Evolutionary conservation across 148 eudicot genomes (phyloP).

Genomic region (Rhododendron simsii): DNA sequence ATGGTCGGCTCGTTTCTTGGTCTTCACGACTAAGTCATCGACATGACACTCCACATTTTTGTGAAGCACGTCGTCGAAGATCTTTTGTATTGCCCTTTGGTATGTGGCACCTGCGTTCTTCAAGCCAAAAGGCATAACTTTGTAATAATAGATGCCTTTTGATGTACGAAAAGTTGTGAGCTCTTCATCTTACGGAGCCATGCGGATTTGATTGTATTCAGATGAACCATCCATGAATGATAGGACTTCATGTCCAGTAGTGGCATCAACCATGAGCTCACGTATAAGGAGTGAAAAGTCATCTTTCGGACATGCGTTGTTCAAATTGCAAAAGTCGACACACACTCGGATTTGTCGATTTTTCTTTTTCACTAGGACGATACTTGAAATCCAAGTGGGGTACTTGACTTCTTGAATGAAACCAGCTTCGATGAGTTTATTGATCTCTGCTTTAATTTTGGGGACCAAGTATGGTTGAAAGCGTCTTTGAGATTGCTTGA

Average conservation of each 20-base stretch:
- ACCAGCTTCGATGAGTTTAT: neutral
- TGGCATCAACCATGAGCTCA: neutral
- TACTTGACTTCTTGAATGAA: neutral
- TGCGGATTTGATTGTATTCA: neutral
- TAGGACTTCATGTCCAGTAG: too few species aligned
- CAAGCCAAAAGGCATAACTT: too few species aligned
- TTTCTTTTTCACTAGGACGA: neutral
- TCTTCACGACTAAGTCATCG: too few species aligned
- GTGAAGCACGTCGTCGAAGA: too few species aligned
- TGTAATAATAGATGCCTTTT: too few species aligned
- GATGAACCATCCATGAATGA: too few species aligned
- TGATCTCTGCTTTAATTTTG: neutral
- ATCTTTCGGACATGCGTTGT: neutral
- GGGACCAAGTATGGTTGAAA: neutral
- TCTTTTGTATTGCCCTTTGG: too few species aligned
- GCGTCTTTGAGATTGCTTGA: neutral
- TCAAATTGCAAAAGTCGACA: neutral
- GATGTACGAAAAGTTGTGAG: too few species aligned
- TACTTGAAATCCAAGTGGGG: neutral
- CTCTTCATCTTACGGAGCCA: too few species aligned
- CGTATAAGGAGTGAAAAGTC: neutral
- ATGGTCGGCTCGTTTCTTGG: too few species aligned
- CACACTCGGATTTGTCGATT: neutral
- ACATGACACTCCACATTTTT: too few species aligned
- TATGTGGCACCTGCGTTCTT: too few species aligned